Evolutionary conservation across 2,329 filamentous ascomycete genomes (phyloP).

Genomic region (Aspergillus sp.): DNA sequence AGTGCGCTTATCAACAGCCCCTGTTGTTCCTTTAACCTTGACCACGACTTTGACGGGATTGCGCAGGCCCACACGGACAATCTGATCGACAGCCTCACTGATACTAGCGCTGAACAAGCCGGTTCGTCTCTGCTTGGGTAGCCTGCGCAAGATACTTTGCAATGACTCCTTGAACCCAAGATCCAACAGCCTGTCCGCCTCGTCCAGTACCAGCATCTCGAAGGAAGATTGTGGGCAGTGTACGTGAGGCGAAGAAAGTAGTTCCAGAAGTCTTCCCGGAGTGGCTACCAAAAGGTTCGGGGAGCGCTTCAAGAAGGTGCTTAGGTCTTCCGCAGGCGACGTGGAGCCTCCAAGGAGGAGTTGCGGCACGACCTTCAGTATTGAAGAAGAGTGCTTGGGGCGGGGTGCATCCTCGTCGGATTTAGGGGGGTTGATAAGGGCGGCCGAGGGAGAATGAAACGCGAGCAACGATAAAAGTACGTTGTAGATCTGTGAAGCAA

Average conservation of each 20-base stretch:
- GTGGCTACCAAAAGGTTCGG: constrained; percentile 91
- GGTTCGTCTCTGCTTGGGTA: constrained; percentile 92
- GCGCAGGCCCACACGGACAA: constrained; percentile 86
- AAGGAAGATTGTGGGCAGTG: constrained; percentile 88
- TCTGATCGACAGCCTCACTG: constrained; percentile 91
- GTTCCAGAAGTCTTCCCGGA: constrained; percentile 84
- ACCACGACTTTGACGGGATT: constrained; percentile 96
- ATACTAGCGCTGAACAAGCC: constrained; percentile 94
- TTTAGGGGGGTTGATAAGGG: constrained; percentile 47
- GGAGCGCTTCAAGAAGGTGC: constrained; percentile 78
- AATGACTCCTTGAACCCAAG: constrained; percentile 92
- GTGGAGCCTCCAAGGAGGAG: constrained; percentile 85
- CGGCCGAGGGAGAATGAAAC: constrained; percentile 80
- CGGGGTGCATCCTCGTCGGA: constrained; percentile 47
- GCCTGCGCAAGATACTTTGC: constrained; percentile 77
- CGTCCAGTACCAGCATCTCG: constrained; percentile 89
- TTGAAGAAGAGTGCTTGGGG: constrained; percentile 50
- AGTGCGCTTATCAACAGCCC: constrained; percentile 81
- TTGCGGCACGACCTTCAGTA: constrained; percentile 74
- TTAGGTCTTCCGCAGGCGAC: constrained; percentile 81
- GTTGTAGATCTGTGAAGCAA: constrained; percentile 86
- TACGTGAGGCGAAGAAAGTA: constrained; percentile 83
- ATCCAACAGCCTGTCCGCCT: constrained; percentile 90
- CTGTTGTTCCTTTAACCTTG: constrained; percentile 78
- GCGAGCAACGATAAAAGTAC: constrained; percentile 77